phyloP scores from a whole-genome alignment of 2,329 filamentous ascomycete genomes.

The Xylariomycetidae sp. region DNA sequence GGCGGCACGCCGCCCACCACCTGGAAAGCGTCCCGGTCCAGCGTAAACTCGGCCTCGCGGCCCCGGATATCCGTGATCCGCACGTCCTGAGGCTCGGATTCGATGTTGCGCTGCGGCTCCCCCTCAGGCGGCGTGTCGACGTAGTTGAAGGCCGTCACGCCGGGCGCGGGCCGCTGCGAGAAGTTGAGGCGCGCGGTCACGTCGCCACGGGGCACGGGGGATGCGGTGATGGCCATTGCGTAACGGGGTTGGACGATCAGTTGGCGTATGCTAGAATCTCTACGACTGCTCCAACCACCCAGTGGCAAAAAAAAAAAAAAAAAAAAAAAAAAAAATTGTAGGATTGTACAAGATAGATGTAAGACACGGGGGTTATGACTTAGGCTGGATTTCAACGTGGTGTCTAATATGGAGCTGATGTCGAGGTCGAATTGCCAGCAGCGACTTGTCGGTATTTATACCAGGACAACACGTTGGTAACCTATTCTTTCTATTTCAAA shows the following conservation, averaged over 20 bases:
- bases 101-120: constrained; percentile 62
- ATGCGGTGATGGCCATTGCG: constrained; percentile 35
- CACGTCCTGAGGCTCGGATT: constrained; percentile 44
- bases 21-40: constrained; percentile 74
- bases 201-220: constrained; percentile 48
- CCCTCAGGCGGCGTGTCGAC: constrained; percentile 61
- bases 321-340: too few relatives aligned
- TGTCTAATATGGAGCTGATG: too few relatives aligned
- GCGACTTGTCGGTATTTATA: too few relatives aligned
- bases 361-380: too few relatives aligned
- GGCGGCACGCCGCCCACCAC: constrained; percentile 55
- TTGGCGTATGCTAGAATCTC: too few relatives aligned
- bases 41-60: constrained; percentile 57
- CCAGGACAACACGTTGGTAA: too few relatives aligned
- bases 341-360: too few relatives aligned
- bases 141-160: constrained; percentile 58
- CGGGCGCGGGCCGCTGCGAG: constrained; percentile 57
- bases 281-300: too few relatives aligned
- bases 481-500: too few relatives aligned
- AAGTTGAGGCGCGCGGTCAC: constrained; percentile 62
- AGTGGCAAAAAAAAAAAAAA: too few relatives aligned
- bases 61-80: constrained; percentile 70
- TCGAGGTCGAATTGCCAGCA: too few relatives aligned
- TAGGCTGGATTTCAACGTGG: too few relatives aligned
- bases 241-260: background rate